These are phyloP conservation scores for Diaporthe destruens DNA, from an alignment of 2,329 filamentous ascomycete species.

Conservation along the genomic window DNA sequence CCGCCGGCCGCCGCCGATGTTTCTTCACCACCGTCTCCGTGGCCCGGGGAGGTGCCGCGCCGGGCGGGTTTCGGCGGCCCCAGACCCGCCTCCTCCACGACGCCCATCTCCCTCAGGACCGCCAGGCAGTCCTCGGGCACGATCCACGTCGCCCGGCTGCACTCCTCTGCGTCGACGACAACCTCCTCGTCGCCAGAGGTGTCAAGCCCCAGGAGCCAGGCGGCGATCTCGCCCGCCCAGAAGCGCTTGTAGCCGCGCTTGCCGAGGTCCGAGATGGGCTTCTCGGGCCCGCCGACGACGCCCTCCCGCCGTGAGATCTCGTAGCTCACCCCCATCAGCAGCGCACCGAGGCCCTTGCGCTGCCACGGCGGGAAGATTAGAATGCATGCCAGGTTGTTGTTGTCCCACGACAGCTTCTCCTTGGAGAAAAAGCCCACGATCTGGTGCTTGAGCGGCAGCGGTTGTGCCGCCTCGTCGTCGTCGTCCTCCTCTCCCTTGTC, in stretches of 20 bases:
- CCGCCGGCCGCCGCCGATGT: constrained; percentile 42
- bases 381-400: constrained; percentile 97
- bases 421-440: constrained; percentile 99
- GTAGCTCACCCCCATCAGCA: constrained; percentile 94
- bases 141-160: constrained; percentile 86
- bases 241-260: constrained; percentile 85
- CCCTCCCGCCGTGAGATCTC: constrained; percentile 88
- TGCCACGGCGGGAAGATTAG: constrained; percentile 97
- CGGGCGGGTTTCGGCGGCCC: constrained; percentile 53
- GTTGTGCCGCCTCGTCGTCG: constrained; percentile 16
- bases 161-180: constrained; percentile 75
- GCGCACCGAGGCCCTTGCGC: constrained; percentile 85
- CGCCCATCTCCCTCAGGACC: constrained; percentile 83
- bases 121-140: constrained; percentile 84
- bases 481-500: neutral
- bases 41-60: constrained; percentile 20
- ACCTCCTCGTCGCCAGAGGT: constrained; percentile 55
- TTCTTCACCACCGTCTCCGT: constrained; percentile 44
- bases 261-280: constrained; percentile 89
- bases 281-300: constrained; percentile 90
- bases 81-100: constrained; percentile 71
- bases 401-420: constrained; percentile 98
- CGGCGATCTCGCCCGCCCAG: constrained; percentile 86
- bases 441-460: constrained; percentile 55
- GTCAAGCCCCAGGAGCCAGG: constrained; percentile 69